Percentiles rank a stretch among this genome's conserved stretches.
phyloP scores from a whole-genome alignment of 2,329 filamentous ascomycete species.

The Parastagonospora nodorum region DNA sequence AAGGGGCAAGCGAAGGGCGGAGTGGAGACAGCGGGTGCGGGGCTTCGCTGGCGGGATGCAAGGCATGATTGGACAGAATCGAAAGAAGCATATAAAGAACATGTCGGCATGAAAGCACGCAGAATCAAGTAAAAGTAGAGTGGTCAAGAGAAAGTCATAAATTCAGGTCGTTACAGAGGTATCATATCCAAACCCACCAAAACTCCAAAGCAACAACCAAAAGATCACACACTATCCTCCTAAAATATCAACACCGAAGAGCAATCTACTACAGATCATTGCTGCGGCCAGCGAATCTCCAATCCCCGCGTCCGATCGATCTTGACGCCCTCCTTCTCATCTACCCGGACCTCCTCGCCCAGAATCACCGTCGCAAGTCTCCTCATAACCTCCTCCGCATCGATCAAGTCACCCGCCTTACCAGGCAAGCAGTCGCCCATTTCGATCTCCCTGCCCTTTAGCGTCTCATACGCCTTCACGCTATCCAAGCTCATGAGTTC shows the following conservation, averaged over 20 bases:
- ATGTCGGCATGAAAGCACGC: not conserved
- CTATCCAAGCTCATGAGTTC: constrained; percentile 35
- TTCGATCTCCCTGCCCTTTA: constrained; percentile 30
- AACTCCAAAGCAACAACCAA: not conserved
- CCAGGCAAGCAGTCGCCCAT: constrained; percentile 36
- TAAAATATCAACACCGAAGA: not conserved
- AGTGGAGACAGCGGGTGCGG: not conserved
- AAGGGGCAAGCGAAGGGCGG: not conserved
- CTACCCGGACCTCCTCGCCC: constrained; percentile 38
- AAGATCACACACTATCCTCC: not conserved
- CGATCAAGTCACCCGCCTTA: constrained; percentile 25
- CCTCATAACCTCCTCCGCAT: constrained; percentile 32
- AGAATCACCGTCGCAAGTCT: constrained; percentile 41
- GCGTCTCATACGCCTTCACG: constrained; percentile 31
- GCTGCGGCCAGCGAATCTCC: constrained; percentile 19
- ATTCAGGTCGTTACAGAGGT: constrained; percentile 1
- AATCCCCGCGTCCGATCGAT: constrained; percentile 24
- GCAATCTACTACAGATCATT: not conserved
- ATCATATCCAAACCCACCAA: constrained; percentile 1
- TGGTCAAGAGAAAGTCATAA: constrained; percentile 1
- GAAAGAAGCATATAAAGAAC: not conserved
- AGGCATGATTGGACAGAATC: not conserved
- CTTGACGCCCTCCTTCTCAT: constrained; percentile 38
- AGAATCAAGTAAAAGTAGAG: not conserved
- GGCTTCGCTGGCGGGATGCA: not conserved